These are phyloP conservation scores for Boechera divaricarpa DNA, from an alignment of 345 rosid genomes.

Conservation along the genomic window DNA sequence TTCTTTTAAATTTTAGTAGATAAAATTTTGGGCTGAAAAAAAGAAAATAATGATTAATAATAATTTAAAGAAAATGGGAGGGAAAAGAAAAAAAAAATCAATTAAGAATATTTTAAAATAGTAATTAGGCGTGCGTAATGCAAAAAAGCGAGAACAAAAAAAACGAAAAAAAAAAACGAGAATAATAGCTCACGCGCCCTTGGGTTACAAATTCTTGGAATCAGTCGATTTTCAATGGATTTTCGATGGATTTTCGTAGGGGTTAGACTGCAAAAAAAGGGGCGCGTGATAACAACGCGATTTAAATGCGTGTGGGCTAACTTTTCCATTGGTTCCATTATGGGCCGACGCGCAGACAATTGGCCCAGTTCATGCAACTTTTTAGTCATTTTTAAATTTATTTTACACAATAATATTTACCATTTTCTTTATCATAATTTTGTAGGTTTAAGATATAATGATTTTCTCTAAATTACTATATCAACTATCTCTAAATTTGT, in stretches of 20 bases:
- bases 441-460: background rate
- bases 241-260: background rate
- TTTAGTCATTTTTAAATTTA: background rate
- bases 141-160: background rate
- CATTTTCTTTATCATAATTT: background rate
- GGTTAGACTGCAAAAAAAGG: background rate
- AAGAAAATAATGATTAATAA: no score
- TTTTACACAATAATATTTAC: background rate
- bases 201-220: background rate
- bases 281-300: background rate
- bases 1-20: background rate
- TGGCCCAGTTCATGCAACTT: background rate
- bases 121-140: background rate
- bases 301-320: conserved; percentile 2
- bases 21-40: background rate
- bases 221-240: background rate
- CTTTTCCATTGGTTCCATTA: background rate
- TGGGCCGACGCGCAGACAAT: background rate
- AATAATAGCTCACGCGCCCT: background rate
- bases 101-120: background rate
- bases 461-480: background rate
- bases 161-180: background rate
- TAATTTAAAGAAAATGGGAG: background rate
- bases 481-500: background rate
- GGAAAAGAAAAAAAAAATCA: background rate